These are phyloP conservation scores for Fusarium oligoseptatum DNA, from an alignment of 2,329 filamentous ascomycete genomes.

Conservation along the genomic window DNA sequence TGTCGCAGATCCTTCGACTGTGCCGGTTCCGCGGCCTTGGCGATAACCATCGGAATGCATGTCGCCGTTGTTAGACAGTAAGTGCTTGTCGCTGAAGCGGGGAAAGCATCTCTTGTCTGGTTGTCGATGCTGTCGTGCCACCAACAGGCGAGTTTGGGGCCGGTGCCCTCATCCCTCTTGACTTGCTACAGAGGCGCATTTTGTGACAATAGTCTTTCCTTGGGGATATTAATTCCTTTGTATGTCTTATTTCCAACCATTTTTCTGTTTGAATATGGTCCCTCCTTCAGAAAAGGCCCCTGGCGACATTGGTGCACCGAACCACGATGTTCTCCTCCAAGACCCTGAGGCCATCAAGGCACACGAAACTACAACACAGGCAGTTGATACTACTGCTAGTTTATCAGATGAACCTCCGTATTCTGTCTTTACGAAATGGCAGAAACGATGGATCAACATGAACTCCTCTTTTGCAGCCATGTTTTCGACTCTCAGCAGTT, in stretches of 20 bases:
- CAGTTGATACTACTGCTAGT: background rate
- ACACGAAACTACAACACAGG: background rate
- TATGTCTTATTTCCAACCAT: background rate
- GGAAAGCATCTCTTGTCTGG: background rate
- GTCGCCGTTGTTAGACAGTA: background rate
- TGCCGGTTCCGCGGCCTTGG: background rate
- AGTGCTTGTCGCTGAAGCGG: background rate
- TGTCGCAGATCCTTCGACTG: background rate
- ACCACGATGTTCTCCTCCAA: background rate
- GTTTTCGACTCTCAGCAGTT: conserved; percentile 26
- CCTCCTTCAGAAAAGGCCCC: background rate
- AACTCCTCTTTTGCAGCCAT: background rate
- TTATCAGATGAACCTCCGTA: background rate
- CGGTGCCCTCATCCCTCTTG: background rate
- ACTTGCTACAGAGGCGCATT: background rate
- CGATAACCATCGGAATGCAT: background rate
- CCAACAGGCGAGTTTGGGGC: background rate
- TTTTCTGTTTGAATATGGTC: background rate
- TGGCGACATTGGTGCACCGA: background rate
- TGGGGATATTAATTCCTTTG: background rate
- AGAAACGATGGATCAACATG: background rate
- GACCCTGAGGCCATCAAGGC: background rate
- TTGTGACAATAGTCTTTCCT: background rate
- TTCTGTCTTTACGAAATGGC: background rate
- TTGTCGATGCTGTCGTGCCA: background rate